These are phyloP conservation scores for Fusarium sp. DNA, from an alignment of 2,329 filamentous ascomycete species.

Conservation along the genomic window DNA sequence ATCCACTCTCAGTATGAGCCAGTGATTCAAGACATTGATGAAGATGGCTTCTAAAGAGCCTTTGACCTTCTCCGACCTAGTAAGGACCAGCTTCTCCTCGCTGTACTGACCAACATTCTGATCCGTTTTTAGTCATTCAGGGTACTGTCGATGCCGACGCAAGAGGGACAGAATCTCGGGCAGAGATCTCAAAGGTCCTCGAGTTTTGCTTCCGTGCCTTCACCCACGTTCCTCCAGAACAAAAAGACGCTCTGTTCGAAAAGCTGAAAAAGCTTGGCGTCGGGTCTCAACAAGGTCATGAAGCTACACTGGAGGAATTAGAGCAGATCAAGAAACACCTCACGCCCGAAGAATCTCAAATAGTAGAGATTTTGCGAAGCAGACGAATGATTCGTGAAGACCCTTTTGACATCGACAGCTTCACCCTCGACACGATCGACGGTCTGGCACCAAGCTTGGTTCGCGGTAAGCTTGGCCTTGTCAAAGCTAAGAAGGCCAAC, in stretches of 20 bases:
- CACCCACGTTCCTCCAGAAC: constrained; percentile 28
- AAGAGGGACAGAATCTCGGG: constrained; percentile 48
- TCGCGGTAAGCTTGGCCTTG: constrained; percentile 41
- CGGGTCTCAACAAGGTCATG: background rate
- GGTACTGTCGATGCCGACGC: constrained; percentile 52
- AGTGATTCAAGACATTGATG: constrained; percentile 59
- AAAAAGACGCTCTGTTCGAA: constrained; percentile 13
- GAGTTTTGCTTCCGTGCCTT: constrained; percentile 55
- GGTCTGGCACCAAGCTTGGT: constrained; percentile 44
- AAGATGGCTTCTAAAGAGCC: constrained; percentile 60
- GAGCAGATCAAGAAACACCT: constrained; percentile 37
- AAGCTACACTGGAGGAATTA: constrained; percentile 2
- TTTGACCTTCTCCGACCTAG: constrained; percentile 59
- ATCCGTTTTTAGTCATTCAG: constrained; percentile 54
- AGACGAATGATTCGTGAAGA: constrained; percentile 52
- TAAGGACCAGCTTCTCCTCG: constrained; percentile 44
- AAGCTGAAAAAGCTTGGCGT: constrained; percentile 8
- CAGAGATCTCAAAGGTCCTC: constrained; percentile 52
- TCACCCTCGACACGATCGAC: constrained; percentile 48
- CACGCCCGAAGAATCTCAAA: constrained; percentile 44
- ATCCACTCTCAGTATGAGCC: constrained; percentile 57
- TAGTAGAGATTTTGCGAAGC: constrained; percentile 50
- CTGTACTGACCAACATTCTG: too few relatives aligned
- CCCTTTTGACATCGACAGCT: constrained; percentile 53
- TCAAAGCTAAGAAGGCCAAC: background rate